phyloP scores from a whole-genome alignment of 1,284 basidiomycete genomes.

The Sanghuangporus sanghuang region DNA sequence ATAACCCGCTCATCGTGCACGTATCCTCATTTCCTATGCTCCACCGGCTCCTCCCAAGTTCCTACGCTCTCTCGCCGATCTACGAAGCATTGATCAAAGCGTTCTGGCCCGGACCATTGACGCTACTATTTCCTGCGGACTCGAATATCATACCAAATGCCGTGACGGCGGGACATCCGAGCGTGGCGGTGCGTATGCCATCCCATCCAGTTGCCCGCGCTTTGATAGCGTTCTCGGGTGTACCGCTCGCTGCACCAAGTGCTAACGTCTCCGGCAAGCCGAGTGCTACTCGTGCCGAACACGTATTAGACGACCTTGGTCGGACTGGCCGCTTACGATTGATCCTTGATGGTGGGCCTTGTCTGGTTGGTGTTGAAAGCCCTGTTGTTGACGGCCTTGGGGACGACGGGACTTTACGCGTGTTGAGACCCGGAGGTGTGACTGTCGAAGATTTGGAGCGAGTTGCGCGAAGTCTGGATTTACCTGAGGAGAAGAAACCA shows the following conservation, averaged over 20 bases:
- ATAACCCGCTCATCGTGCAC: slow-evolving; percentile 98
- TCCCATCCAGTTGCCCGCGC: slow-evolving; percentile 90
- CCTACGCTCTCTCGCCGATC: slow-evolving; percentile 52
- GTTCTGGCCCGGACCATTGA: slow-evolving; percentile 96
- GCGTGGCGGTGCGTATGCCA: slow-evolving; percentile 93
- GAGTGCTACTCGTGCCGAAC: slow-evolving; percentile 87
- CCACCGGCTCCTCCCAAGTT: slow-evolving; percentile 58
- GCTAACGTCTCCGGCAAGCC: slow-evolving; percentile 95
- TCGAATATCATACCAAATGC: slow-evolving; percentile 49
- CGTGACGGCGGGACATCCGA: slow-evolving; percentile 75
- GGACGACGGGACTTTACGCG: slow-evolving; percentile 68
- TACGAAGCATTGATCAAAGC: slow-evolving; percentile 72
- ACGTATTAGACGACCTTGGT: slow-evolving; percentile 79
- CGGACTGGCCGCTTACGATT: slow-evolving; percentile 58
- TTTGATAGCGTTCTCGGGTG: slow-evolving; percentile 70
- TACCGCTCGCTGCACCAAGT: slow-evolving; percentile 90
- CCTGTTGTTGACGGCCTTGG: slow-evolving; percentile 89
- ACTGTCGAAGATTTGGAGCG: slow-evolving; percentile 83
- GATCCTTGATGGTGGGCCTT: slow-evolving; percentile 92
- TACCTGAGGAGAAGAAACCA: slow-evolving; percentile 33
- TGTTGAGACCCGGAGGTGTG: slow-evolving; percentile 90
- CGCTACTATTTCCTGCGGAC: slow-evolving; percentile 83
- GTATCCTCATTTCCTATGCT: slow-evolving; percentile 87
- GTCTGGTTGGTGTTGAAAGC: slow-evolving; percentile 89
- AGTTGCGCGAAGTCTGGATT: slow-evolving; percentile 40